Conservation (phyloP, 2,329 filamentous ascomycete species). For the Amylocarpus encephaloides region DNA sequence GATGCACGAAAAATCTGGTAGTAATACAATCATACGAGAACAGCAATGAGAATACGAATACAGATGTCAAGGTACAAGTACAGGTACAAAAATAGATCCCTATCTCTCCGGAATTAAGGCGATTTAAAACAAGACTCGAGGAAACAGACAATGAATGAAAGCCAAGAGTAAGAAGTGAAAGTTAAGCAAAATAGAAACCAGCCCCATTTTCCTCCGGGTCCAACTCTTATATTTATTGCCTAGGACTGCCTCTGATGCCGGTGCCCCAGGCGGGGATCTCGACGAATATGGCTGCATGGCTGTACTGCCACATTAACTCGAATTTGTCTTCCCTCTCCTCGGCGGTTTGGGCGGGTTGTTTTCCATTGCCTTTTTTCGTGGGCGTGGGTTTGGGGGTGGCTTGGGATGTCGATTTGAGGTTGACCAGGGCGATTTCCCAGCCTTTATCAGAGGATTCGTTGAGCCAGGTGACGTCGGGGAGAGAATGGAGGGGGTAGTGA, state of each 20-base stretch:
- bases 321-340: not conserved
- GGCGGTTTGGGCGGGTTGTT: not conserved
- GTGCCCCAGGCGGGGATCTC: slow-evolving; percentile 6
- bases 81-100: no score
- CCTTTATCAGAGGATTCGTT: slow-evolving; percentile 8
- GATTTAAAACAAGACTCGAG: no score
- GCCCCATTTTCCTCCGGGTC: no score
- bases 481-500: slow-evolving; percentile 8
- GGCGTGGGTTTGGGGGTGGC: not conserved
- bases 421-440: slow-evolving; percentile 13
- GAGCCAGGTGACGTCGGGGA: slow-evolving; percentile 8
- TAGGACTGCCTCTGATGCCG: not conserved
- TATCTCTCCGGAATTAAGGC: no score
- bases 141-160: not conserved
- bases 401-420: slow-evolving; percentile 2
- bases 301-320: slow-evolving; percentile 15
- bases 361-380: not conserved
- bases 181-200: no score
- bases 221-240: not conserved
- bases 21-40: no score
- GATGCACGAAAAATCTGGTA: no score
- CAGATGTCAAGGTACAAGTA: no score
- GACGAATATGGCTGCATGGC: slow-evolving; percentile 13
- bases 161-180: not conserved
- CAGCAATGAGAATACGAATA: no score